Evolutionary conservation across 208 protist genomes (phyloP).

Genomic region (Angomonas ambiguus): DNA sequence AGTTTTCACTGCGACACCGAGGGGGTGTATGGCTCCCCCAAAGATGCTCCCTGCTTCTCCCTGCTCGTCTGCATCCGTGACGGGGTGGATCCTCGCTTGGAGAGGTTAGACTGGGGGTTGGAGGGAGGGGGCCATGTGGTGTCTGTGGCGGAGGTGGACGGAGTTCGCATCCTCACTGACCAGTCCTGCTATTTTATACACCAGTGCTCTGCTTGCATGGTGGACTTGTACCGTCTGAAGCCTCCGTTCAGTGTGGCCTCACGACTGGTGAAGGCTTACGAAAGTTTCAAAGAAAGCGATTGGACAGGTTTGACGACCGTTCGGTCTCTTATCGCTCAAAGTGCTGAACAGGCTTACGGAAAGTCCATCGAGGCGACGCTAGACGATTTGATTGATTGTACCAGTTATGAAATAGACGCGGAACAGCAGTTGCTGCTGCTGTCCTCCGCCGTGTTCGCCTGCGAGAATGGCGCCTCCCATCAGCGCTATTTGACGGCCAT

Average conservation of each 20-base stretch:
- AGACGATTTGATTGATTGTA: constrained; percentile 30
- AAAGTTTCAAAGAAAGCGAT: neutral
- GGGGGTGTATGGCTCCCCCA: neutral
- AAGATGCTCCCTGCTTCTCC: constrained; percentile 21
- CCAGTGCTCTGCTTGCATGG: constrained; percentile 18
- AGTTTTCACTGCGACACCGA: constrained; percentile 7
- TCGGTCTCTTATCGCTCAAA: neutral
- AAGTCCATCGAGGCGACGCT: constrained; percentile 10
- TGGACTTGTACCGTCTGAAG: constrained; percentile 27
- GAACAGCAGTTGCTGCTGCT: constrained; percentile 41
- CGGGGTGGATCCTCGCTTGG: constrained; percentile 22
- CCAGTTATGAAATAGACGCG: constrained; percentile 28
- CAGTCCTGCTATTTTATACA: constrained; percentile 25
- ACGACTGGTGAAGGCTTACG: constrained; percentile 25
- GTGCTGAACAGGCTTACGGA: neutral
- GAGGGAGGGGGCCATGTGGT: constrained; percentile 32
- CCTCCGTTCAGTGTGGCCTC: constrained; percentile 23
- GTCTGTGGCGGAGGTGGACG: constrained; percentile 28
- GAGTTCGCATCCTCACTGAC: constrained; percentile 31
- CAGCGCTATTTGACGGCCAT: neutral
- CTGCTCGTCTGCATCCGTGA: constrained; percentile 24
- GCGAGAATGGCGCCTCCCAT: constrained; percentile 6
- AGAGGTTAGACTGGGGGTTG: constrained; percentile 30
- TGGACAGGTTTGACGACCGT: neutral
- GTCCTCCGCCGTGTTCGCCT: constrained; percentile 27